Evolutionary conservation across 768 basidiomycete genomes (phyloP), one percentile per base, ranked within the genome.

Genomic region (Melanogaster broomeanus): DNA sequence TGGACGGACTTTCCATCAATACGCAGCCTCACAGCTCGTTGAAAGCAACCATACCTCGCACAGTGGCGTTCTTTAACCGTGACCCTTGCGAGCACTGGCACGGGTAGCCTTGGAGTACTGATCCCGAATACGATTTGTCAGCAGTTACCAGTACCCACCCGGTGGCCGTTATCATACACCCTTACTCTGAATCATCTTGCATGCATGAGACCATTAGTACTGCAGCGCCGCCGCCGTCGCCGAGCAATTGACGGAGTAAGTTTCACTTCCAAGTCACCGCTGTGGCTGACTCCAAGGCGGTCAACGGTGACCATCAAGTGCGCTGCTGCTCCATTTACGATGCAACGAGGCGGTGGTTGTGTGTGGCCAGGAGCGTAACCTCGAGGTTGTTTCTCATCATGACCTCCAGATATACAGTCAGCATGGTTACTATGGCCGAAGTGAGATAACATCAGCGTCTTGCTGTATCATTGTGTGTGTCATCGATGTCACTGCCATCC

Each of bases 1-100:
- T 60, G 48, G 51, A 25, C 28, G 6, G 46, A 42, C 44, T 19
- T 42, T 45, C 48, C 60, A 65, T 61, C 65, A 64, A 52, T 46
- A 57, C 55, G 55, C 53, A 58, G 59, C 45, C 56, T 42, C 46
- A 30, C 19, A 45, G n/a, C 16, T 46, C n/a, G 40, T 47, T 33
- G 33, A 58, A 42, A 56, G 45, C 48, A 52, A 39, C 45, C n/a
- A 24, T 34, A 53, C 59, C 40, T 41, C 40, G 40, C 24, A 10
- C 24, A 25, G n/a, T n/a, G 7, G 35, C 18, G 35, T 27, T 25
- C 25, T 28, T 42, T 38, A 6, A 41, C 58, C n/a, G n/a, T n/a
- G n/a, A n/a, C n/a, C n/a, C 58, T 61, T 37, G 40, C 21, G 12
- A 19, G 40, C 45, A 52, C 38, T 30, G 47, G 38, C 24, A 22